phyloP scores from a whole-genome alignment of 495 filamentous ascomycete genomes.

The Xylaria grammica region DNA sequence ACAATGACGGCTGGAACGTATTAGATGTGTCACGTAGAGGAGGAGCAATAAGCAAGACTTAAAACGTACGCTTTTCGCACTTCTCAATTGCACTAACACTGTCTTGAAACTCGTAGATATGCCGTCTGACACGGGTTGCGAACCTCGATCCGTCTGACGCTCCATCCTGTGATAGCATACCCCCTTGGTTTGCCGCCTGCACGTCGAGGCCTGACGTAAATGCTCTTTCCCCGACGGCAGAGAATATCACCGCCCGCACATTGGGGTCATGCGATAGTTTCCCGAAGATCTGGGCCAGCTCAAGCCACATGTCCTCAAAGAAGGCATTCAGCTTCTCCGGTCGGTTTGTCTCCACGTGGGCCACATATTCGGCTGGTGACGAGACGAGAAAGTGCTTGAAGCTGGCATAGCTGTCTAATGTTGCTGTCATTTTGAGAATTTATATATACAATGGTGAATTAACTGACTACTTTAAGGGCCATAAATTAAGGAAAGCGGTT shows the following conservation, averaged over 20 bases:
- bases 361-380: constrained; percentile 74
- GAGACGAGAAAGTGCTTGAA: constrained; percentile 80
- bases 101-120: constrained; percentile 78
- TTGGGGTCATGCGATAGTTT: constrained; percentile 72
- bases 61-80: constrained; percentile 79
- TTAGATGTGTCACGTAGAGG: constrained; percentile 23
- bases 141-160: constrained; percentile 67
- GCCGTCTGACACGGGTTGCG: constrained; percentile 66
- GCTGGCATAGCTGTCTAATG: constrained; percentile 39
- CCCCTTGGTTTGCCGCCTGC: constrained; percentile 60
- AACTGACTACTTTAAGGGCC: neutral
- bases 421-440: constrained; percentile 17
- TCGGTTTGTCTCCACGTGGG: constrained; percentile 92
- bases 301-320: constrained; percentile 86
- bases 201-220: constrained; percentile 90
- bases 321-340: constrained; percentile 92
- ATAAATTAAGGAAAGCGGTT: neutral
- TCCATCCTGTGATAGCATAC: constrained; percentile 37
- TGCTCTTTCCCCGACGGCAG: constrained; percentile 79
- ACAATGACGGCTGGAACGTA: constrained; percentile 70
- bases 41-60: neutral
- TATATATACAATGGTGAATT: neutral
- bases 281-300: constrained; percentile 74
- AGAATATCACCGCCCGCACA: constrained; percentile 80
- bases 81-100: constrained; percentile 76